Evolutionary conservation across 805 yeast genomes (phyloP).

Genomic region (Candida ovalis): DNA sequence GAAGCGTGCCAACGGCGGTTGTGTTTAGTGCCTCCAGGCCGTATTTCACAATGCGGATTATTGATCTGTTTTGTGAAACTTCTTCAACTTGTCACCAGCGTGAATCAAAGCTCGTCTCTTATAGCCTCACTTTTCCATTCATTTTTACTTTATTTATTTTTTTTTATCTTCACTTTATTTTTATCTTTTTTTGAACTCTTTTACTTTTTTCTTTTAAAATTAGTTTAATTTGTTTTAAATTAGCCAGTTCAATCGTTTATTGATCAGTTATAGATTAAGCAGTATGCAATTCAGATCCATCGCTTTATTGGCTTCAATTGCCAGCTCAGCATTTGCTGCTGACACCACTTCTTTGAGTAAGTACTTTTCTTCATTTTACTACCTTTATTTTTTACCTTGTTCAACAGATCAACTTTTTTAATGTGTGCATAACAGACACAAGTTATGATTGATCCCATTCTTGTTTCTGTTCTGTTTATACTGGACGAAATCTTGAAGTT

Average conservation of each 20-base stretch:
- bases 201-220: not conserved
- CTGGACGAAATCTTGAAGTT: too few species aligned
- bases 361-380: constrained; percentile 19
- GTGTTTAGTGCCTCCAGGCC: not conserved
- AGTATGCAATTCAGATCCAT: constrained; percentile 55
- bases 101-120: not conserved
- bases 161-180: not conserved
- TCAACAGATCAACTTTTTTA: not conserved
- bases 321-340: constrained; percentile 43
- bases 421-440: too few species aligned
- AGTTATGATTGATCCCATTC: too few species aligned
- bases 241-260: not conserved
- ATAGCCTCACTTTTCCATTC: constrained; percentile 1
- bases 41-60: not conserved
- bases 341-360: constrained; percentile 36
- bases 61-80: not conserved
- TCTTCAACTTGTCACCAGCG: not conserved
- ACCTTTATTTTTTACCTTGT: not conserved
- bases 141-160: not conserved
- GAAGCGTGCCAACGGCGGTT: too few species aligned
- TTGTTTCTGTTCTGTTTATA: too few species aligned
- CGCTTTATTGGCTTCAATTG: constrained; percentile 47
- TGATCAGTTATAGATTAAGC: not conserved
- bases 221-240: not conserved
- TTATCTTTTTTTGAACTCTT: not conserved